Evolutionary conservation across 1,139 yeast genomes (phyloP).

Genomic region (Hansenula lynferdii): DNA sequence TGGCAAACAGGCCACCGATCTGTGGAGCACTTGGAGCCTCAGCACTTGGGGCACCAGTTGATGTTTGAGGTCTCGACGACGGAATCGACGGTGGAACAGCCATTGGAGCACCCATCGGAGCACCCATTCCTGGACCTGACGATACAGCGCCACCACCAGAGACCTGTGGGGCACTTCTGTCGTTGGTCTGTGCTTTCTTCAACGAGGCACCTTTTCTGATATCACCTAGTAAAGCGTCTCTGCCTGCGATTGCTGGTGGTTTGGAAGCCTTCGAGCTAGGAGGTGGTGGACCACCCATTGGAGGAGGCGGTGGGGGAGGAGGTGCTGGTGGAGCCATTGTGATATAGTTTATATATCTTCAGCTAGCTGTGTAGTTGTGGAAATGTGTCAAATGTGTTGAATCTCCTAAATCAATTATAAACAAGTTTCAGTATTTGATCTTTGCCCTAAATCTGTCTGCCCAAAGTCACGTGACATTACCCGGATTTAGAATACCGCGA

Average conservation of each 20-base stretch:
- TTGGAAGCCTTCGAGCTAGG: slow-evolving; percentile 3
- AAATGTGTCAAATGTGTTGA: no score
- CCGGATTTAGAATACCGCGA: no score
- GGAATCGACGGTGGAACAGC: slow-evolving; percentile 17
- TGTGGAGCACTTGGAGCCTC: slow-evolving; percentile 33
- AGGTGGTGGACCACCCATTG: slow-evolving; percentile 17
- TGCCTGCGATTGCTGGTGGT: slow-evolving; percentile 31
- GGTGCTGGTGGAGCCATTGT: slow-evolving; percentile 26
- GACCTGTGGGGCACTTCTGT: slow-evolving; percentile 55
- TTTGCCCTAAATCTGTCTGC: no score
- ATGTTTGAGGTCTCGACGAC: slow-evolving; percentile 2
- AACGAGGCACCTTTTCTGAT: slow-evolving; percentile 74
- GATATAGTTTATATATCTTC: no score
- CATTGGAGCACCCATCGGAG: slow-evolving; percentile 11
- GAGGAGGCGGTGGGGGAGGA: slow-evolving; percentile 43
- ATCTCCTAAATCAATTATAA: no score
- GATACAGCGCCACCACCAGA: slow-evolving; percentile 25
- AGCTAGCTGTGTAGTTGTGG: no score
- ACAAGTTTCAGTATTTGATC: no score
- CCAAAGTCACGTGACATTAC: no score
- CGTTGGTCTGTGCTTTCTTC: slow-evolving; percentile 75
- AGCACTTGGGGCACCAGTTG: slow-evolving; percentile 10
- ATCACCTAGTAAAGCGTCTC: slow-evolving; percentile 83
- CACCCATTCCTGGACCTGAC: neutral
- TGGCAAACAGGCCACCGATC: slow-evolving; percentile 78